Conservation (phyloP, 495 filamentous ascomycete genomes). For the Aspergillus egyptiacus region DNA sequence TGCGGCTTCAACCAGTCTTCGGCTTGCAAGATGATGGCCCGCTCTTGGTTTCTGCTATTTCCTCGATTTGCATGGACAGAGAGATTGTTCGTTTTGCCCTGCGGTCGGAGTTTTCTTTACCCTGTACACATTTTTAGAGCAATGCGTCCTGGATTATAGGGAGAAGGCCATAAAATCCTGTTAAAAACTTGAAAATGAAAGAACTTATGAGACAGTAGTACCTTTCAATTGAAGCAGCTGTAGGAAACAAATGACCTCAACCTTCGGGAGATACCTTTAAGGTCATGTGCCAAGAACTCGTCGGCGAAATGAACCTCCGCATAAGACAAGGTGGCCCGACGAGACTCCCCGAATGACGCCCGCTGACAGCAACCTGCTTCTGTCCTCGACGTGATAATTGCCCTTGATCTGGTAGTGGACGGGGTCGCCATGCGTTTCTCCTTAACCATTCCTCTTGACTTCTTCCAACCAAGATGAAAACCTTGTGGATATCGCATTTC, state of each 20-base stretch:
- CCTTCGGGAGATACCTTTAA: not conserved
- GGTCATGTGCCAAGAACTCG: slow-evolving; percentile 8
- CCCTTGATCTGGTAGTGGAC: slow-evolving; percentile 4
- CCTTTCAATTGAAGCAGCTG: too few species aligned
- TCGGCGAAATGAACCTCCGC: slow-evolving; percentile 42
- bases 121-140: slow-evolving; percentile 26
- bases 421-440: slow-evolving; percentile 40
- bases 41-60: slow-evolving; percentile 12
- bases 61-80: slow-evolving; percentile 31
- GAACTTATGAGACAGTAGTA: slow-evolving; percentile 10
- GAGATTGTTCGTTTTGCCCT: slow-evolving; percentile 24
- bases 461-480: slow-evolving; percentile 37
- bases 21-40: slow-evolving; percentile 5
- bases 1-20: not conserved
- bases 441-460: slow-evolving; percentile 15
- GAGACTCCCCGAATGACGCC: slow-evolving; percentile 7
- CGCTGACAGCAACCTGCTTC: not conserved
- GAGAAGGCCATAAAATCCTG: slow-evolving; percentile 8
- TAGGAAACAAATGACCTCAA: too few species aligned
- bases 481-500: slow-evolving; percentile 28
- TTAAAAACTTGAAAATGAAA: slow-evolving; percentile 20
- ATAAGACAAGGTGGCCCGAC: slow-evolving; percentile 42
- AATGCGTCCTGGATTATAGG: slow-evolving; percentile 13
- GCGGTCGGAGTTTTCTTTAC: slow-evolving; percentile 22
- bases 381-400: not conserved